These are phyloP conservation scores for Gillenia trifoliata DNA, from an alignment of 306 rosid species.

Conservation along the genomic window DNA sequence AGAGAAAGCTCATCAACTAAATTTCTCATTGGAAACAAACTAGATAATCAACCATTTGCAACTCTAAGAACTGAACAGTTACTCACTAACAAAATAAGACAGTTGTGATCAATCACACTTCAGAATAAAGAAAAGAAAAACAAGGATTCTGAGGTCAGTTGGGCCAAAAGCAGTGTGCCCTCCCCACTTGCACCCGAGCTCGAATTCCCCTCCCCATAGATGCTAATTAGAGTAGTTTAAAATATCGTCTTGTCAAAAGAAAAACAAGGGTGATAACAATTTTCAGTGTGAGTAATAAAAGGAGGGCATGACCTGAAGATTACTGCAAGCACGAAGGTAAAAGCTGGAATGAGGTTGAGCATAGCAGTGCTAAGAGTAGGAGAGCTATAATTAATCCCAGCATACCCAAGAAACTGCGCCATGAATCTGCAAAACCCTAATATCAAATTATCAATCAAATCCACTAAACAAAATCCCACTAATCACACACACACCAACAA, in stretches of 20 bases:
- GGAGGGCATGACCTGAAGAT: constrained; percentile 40
- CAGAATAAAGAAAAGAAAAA: background rate
- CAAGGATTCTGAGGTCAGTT: background rate
- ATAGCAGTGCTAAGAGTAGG: constrained; percentile 68
- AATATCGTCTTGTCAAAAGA: background rate
- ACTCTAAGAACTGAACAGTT: background rate
- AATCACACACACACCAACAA: background rate
- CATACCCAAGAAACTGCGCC: constrained; percentile 60
- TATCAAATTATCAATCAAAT: constrained; percentile 3
- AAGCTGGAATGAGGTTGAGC: constrained; percentile 78
- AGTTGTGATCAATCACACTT: background rate
- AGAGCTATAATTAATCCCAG: constrained; percentile 68
- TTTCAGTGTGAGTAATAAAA: background rate
- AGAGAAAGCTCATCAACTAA: background rate
- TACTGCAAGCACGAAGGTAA: constrained; percentile 63
- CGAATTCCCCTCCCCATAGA: background rate
- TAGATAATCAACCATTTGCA: background rate
- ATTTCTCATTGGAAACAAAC: background rate
- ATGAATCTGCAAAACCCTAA: constrained; percentile 22
- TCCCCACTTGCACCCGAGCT: background rate
- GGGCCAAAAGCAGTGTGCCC: background rate
- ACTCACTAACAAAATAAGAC: background rate
- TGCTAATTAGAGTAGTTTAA: background rate
- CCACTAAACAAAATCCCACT: background rate
- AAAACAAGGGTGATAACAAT: background rate